A percentile compares a stretch with the other conserved stretches of the same genome.
Conservation (phyloP, 164 flowering plant genomes). For the Hamamelis virginiana region DNA sequence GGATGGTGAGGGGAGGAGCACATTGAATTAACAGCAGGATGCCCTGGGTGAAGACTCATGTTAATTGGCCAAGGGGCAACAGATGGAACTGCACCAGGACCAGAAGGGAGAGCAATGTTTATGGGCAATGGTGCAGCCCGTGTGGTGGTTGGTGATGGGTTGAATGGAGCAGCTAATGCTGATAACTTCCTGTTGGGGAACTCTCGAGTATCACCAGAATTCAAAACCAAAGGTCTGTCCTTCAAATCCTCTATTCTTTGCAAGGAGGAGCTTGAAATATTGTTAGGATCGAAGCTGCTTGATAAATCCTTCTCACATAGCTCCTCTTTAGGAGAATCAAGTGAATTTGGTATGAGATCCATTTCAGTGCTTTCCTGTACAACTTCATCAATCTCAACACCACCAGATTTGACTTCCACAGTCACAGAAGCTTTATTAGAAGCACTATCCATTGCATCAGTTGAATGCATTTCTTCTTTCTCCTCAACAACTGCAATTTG, state of each 20-base stretch:
- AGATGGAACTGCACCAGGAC: conserved; percentile 53
- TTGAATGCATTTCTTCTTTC: conserved; percentile 30
- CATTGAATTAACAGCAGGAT: conserved; percentile 51
- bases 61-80: conserved; percentile 82
- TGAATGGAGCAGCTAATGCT: conserved; percentile 94
- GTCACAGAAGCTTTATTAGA: conserved; percentile 23
- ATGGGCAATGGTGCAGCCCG: conserved; percentile 62
- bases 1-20: conserved; percentile 80
- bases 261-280: conserved; percentile 21
- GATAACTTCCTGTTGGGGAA: conserved; percentile 74
- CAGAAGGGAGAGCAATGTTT: conserved; percentile 61
- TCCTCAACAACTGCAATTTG: conserved; percentile 24
- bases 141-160: conserved; percentile 55
- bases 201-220: conserved; percentile 46
- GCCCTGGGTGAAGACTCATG: conserved; percentile 72
- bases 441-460: conserved; percentile 20
- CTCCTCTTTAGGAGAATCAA: conserved; percentile 25
- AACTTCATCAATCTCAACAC: conserved; percentile 30
- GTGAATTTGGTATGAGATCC: conserved; percentile 24
- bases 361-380: conserved; percentile 22
- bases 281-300: conserved; percentile 23
- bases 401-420: conserved; percentile 18
- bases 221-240: conserved; percentile 33
- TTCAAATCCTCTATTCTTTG: conserved; percentile 46
- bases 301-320: conserved; percentile 23